Base-by-base conservation (phyloP, 306 rosid species). In the Styphnolobium japonicum region DNA sequence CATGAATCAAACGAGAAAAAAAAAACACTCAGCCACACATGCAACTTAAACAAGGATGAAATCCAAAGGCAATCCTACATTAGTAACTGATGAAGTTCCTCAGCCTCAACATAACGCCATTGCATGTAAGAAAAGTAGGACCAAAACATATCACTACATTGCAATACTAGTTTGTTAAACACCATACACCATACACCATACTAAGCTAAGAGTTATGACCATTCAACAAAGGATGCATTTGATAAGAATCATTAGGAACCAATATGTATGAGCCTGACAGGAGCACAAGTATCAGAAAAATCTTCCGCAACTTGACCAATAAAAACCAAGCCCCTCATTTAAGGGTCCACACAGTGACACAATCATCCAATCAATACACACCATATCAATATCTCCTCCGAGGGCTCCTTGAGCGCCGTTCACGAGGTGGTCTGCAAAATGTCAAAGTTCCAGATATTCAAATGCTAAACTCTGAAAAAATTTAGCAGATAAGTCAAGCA, bases 391-490 rank as follows among this genome's bases (percentile, higher is more conserved):
- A 91, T 91, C 98, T 91, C 83, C 96, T 91, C 85, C 98, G 79
- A 7, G 98, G 99, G 75, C 99, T 95, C 93, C 99, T 86, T 10
- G 99, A 95, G 66, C 98, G 99, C 2, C 97, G 92, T 58, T 94
- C 98, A 37, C 98, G 77, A 48, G 83, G 40, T 18, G 89, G 89
- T 72, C 99, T 95, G 91, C 83, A 84, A 81, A 74, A 52, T 46
- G 49, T 15, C 62, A 61, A 73, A 63, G 77, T 66, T 66, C 14
- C 25, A 60, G 49, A 56, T n/a, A 81, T 67, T 71, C 60, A 73
- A 56, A 39, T 40, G 68, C 8, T 56, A 12, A 56, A 37, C 68
- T 45, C 6, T 0, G 16, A 52, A 81, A 74, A 25, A 21, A 80
- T 6, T 62, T 71, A 36, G 48, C 18, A 15, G 3, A 33, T 52